Evolutionary conservation across 768 basidiomycete species (phyloP), one percentile per base, ranked within the genome.

Genomic region (Serendipita indica): DNA sequence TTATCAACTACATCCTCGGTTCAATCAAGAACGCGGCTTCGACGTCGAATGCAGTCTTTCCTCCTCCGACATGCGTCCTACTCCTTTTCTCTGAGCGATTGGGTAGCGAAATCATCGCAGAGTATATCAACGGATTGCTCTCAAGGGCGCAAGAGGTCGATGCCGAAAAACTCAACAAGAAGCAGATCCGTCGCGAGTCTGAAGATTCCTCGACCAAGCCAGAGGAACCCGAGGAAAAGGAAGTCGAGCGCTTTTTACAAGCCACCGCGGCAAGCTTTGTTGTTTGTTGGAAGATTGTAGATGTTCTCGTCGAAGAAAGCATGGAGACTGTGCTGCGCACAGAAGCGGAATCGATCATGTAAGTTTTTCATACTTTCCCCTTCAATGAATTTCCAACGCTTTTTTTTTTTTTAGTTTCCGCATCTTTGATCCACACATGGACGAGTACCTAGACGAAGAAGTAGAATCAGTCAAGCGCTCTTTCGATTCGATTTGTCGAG

Each of bases 361-460:
- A 66, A 65, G 82, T 75, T 27, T 57, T 20, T 12, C 27, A 37
- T 41, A 22, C 27, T 30, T 58, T 46, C 43, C 59, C 39, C 59
- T 34, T 20, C 58, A 56, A 22, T 49, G 33, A 41, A 25, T n/a
- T 63, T 39, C 30, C 3, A 39, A 39, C n/a, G 5, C 52, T 54
- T 7, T 20, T 10, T n/a, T 59, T 13, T 46, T 49, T 61, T 7
- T 59, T 64, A 93, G 91, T 12, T 94, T 89, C 68, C 79, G 77
- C 45, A 96, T 97, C 90, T 98, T 97, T 64, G 93, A 98, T 69
- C 74, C 78, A 7, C 87, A 93, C 68, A 96, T 98, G 89, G 93
- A 96, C 67, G 93, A 97, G 66, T 98, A 98, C 65, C 82, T 98
- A 2, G 86, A 91, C 61, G 91, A 97, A 66, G 94, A 99, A 68